Evolutionary conservation across 2,329 filamentous ascomycete genomes (phyloP).

Genomic region (Colletotrichum magnum): DNA sequence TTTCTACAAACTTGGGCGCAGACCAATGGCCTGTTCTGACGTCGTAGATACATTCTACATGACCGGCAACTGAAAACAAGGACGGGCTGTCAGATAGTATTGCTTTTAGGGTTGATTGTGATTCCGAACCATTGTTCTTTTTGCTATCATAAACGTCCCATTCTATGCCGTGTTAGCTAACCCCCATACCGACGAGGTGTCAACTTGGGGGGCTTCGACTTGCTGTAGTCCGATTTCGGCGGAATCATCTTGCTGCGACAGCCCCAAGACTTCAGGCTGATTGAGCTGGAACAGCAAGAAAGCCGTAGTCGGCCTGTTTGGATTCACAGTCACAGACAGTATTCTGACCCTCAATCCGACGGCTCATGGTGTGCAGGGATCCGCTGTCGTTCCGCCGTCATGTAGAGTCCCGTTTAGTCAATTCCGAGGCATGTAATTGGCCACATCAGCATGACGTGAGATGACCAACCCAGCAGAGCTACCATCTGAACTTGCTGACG

Average conservation of each 20-base stretch:
- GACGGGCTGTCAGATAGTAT: background rate
- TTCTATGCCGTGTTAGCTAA: background rate
- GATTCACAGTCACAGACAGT: no score
- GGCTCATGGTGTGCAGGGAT: background rate
- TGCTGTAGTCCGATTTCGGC: slow-evolving; percentile 15
- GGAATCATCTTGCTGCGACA: slow-evolving; percentile 13
- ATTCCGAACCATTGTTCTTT: slow-evolving; percentile 7
- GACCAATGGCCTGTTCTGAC: background rate
- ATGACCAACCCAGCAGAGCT: background rate
- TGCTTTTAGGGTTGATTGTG: background rate
- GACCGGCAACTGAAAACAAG: slow-evolving; percentile 3
- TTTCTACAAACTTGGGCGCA: slow-evolving; percentile 3
- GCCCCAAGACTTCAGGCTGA: no score
- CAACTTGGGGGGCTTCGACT: background rate
- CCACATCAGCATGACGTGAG: slow-evolving; percentile 19
- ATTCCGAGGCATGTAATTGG: background rate
- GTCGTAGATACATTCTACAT: slow-evolving; percentile 15
- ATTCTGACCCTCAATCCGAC: no score
- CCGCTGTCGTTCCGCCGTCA: background rate
- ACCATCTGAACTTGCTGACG: background rate
- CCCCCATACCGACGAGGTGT: background rate
- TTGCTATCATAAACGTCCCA: slow-evolving; percentile 29
- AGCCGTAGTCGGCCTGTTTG: no score
- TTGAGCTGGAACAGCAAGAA: no score
- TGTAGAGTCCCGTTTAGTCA: no score